A percentile compares a stretch with the other conserved stretches of the same genome.
Conservation (phyloP, 2,329 filamentous ascomycete genomes). For the Colletotrichum melonis region DNA sequence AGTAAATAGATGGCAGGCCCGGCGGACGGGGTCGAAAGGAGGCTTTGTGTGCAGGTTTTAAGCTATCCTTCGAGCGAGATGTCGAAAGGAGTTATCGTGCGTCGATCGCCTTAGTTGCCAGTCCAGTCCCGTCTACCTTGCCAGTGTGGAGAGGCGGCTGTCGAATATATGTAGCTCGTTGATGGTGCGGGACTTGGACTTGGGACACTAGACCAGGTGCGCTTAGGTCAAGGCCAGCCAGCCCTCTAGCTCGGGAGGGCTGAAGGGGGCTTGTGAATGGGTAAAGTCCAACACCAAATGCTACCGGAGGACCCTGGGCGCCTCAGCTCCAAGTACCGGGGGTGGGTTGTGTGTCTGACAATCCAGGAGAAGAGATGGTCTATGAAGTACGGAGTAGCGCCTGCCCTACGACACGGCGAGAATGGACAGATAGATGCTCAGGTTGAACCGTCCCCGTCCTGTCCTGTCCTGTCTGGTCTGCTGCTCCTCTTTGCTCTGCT, state of each 20-base stretch:
- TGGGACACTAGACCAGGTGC: slow-evolving; percentile 44
- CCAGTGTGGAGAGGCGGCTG: slow-evolving; percentile 33
- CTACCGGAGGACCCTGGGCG: slow-evolving; percentile 30
- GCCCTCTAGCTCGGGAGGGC: slow-evolving; percentile 51
- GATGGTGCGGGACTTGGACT: slow-evolving; percentile 35
- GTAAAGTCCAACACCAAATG: slow-evolving; percentile 25
- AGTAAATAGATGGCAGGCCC: slow-evolving; percentile 8
- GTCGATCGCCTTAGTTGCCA: slow-evolving; percentile 34
- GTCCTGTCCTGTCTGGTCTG: not conserved
- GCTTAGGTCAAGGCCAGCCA: slow-evolving; percentile 42
- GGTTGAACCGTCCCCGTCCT: not conserved
- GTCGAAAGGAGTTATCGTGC: slow-evolving; percentile 36
- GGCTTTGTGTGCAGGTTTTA: slow-evolving; percentile 34
- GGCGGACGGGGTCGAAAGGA: slow-evolving; percentile 26
- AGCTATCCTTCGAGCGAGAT: slow-evolving; percentile 32
- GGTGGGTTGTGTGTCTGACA: slow-evolving; percentile 28
- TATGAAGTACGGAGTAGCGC: not conserved
- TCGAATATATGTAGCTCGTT: slow-evolving; percentile 36
- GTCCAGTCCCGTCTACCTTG: slow-evolving; percentile 22
- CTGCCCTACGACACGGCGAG: slow-evolving; percentile 21
- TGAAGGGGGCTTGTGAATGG: slow-evolving; percentile 45
- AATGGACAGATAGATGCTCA: not conserved
- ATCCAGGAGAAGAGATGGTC: slow-evolving; percentile 3
- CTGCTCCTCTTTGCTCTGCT: not conserved
- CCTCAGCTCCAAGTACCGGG: slow-evolving; percentile 35